Percentiles rank a stretch among this genome's conserved stretches.
Evolutionary conservation across 1,284 basidiomycete genomes (phyloP).

Genomic region (Coniferiporia sulphurascens): DNA sequence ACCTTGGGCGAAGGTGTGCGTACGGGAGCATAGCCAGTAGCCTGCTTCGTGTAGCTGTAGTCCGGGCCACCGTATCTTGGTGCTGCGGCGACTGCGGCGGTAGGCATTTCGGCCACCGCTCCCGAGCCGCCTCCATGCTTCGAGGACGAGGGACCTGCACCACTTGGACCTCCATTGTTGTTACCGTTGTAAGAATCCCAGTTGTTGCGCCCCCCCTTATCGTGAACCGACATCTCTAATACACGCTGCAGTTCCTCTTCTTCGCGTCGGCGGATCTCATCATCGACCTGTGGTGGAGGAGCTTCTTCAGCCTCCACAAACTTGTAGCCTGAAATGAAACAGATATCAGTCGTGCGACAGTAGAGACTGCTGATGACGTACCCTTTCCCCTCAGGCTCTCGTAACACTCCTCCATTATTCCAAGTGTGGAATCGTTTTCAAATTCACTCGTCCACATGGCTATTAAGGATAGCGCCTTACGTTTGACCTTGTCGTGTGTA

Average conservation of each 20-base stretch:
- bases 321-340: constrained; percentile 51
- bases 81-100: constrained; percentile 24
- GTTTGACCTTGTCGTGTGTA: constrained; percentile 85
- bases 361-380: constrained; percentile 32
- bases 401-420: constrained; percentile 90
- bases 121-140: constrained; percentile 9
- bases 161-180: constrained; percentile 34
- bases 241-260: constrained; percentile 92
- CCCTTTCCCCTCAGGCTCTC: constrained; percentile 80
- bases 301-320: constrained; percentile 65
- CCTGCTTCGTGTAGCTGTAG: constrained; percentile 16
- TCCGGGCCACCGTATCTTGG: constrained; percentile 1
- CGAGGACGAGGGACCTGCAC: constrained; percentile 35
- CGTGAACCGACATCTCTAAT: constrained; percentile 83
- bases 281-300: constrained; percentile 65
- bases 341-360: neutral
- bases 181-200: constrained; percentile 40
- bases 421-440: constrained; percentile 74
- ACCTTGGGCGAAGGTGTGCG: constrained; percentile 35
- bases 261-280: constrained; percentile 76
- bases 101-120: constrained; percentile 14
- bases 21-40: constrained; percentile 43
- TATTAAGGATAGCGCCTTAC: constrained; percentile 69
- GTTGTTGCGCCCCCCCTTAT: constrained; percentile 71
- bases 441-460: constrained; percentile 87